Conservation (phyloP, 176 grass and related monocot species). For the Carex pumila region DNA sequence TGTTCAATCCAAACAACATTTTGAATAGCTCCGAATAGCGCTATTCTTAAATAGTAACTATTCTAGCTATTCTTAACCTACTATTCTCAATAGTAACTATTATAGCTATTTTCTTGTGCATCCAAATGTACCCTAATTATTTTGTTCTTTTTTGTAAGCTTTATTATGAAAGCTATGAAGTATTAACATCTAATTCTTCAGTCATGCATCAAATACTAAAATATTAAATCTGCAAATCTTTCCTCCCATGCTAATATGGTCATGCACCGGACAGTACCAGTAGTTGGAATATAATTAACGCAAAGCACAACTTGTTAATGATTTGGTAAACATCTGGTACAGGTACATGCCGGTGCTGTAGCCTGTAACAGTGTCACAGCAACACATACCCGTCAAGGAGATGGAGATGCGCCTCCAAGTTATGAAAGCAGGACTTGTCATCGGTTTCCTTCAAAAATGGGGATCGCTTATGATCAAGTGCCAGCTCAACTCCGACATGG, state of each 20-base stretch:
- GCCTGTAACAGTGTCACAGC: not conserved
- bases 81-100: too few species aligned
- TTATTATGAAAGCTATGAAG: too few species aligned
- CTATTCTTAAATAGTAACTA: too few species aligned
- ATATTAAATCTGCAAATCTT: not conserved
- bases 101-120: too few species aligned
- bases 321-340: not conserved
- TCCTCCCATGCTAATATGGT: not conserved
- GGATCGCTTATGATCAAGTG: constrained; percentile 61
- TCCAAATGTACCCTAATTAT: too few species aligned
- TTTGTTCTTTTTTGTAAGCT: too few species aligned
- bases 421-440: constrained; percentile 53
- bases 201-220: not conserved
- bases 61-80: too few species aligned
- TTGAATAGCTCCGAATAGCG: too few species aligned
- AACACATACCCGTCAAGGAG: constrained; percentile 67
- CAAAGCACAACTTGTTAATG: not conserved
- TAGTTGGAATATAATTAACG: not conserved
- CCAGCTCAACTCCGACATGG: constrained; percentile 70
- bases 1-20: too few species aligned
- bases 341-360: not conserved
- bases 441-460: constrained; percentile 72
- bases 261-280: not conserved
- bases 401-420: constrained; percentile 79
- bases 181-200: too few species aligned